phyloP scores from a whole-genome alignment of 257 asterid genomes.

The Lavandula angustifolia region DNA sequence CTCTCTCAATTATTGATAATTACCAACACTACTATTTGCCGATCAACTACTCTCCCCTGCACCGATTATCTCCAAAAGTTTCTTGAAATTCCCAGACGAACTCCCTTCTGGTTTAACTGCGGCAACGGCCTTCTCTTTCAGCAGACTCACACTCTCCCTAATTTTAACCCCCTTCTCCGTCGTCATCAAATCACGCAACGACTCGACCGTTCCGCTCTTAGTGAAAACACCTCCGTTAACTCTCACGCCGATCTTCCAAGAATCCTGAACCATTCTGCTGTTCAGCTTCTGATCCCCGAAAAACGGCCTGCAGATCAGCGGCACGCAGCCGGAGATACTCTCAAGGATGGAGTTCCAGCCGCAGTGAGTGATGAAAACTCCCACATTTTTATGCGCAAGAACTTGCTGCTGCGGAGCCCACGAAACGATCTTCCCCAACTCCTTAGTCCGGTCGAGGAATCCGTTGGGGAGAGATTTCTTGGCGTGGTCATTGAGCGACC shows the following conservation, averaged over 20 bases:
- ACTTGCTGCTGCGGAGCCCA: constrained; percentile 72
- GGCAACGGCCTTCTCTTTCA: constrained; percentile 37
- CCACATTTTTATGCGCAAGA: constrained; percentile 44
- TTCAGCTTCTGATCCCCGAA: constrained; percentile 69
- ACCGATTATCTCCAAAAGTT: constrained; percentile 43
- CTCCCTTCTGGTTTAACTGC: constrained; percentile 49
- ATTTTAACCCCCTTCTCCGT: constrained; percentile 35
- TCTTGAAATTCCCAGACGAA: constrained; percentile 44
- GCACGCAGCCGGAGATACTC: constrained; percentile 54
- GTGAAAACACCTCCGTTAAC: constrained; percentile 45
- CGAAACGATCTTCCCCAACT: constrained; percentile 47
- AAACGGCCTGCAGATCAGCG: constrained; percentile 71
- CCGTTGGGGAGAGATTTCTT: constrained; percentile 48
- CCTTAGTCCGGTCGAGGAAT: constrained; percentile 46
- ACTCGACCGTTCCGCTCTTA: constrained; percentile 36
- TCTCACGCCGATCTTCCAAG: constrained; percentile 51
- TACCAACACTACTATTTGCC: too few species aligned
- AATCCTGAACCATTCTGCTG: constrained; percentile 54
- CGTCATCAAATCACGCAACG: constrained; percentile 29
- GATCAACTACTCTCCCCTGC: constrained; percentile 3
- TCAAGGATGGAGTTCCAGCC: constrained; percentile 80
- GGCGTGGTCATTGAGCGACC: constrained; percentile 53
- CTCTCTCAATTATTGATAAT: too few species aligned
- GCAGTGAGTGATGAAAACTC: constrained; percentile 67
- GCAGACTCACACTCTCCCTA: constrained; percentile 38